A percentile compares a stretch with the other conserved stretches of the same genome.
Evolutionary conservation across 306 rosid genomes (phyloP).

Genomic region (Canavalia ensiformis): DNA sequence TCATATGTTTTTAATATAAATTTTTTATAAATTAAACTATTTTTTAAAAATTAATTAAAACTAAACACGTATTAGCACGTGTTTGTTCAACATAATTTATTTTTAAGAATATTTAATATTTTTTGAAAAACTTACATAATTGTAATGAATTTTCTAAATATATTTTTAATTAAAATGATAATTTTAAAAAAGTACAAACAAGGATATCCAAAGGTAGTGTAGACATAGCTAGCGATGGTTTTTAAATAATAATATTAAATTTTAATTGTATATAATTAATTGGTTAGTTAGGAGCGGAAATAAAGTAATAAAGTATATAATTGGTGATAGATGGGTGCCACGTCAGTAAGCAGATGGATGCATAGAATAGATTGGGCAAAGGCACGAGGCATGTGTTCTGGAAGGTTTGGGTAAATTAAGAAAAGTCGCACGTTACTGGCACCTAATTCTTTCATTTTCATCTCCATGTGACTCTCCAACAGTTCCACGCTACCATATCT

Average conservation of each 20-base stretch:
- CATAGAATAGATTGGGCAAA: too few species aligned
- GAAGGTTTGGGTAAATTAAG: slow-evolving; percentile 36
- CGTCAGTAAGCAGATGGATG: background rate
- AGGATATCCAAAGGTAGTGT: too few species aligned
- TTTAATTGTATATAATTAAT: background rate
- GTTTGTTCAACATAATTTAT: background rate
- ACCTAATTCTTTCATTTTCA: slow-evolving; percentile 47
- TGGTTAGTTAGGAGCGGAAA: background rate
- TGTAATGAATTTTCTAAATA: too few species aligned
- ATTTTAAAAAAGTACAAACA: too few species aligned
- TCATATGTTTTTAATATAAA: background rate
- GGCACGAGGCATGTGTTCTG: background rate
- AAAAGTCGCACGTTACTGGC: slow-evolving; percentile 13
- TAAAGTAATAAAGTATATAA: too few species aligned
- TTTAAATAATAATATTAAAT: too few species aligned
- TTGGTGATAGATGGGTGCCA: background rate
- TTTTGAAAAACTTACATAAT: too few species aligned
- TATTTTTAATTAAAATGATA: too few species aligned
- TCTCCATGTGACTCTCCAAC: slow-evolving; percentile 36
- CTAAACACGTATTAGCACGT: background rate
- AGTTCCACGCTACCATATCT: slow-evolving; percentile 33
- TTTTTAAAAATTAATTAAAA: background rate
- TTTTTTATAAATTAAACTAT: background rate
- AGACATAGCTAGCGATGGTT: too few species aligned
- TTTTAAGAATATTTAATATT: too few species aligned